Base-by-base conservation (phyloP, 192 early-diverging fungal species). In the Coemansia sp. region DNA sequence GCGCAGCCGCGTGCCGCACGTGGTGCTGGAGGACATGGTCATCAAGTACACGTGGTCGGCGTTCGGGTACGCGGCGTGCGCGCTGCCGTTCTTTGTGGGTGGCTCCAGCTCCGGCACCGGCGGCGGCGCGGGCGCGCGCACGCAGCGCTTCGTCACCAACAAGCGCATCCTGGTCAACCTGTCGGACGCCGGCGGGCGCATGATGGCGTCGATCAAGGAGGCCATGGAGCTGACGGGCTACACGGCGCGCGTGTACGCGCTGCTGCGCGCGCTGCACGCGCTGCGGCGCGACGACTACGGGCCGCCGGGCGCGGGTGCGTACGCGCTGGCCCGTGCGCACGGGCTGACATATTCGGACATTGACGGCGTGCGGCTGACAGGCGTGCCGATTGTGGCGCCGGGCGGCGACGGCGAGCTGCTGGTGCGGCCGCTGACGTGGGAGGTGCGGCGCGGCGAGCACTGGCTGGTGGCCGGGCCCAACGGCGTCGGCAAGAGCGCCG, bases 11-110 rank as follows among this genome's bases (percentile, higher is more conserved):
- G 86, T 98, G 51, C 82, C 83, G 68, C 88, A 95, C 60, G 83
- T 87, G 10, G 92, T 98, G 86, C 74, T 98, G 50, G 95, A 98
- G 67, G 95, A 97, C 61, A 94, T 95, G 77, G 79, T 97, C 20
- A 92, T 98, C 76, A 98, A 98, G 70, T 98, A 98, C 76, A 84
- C 79, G 6, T 98, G 95, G 95, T 87, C 87, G 29, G 93, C 95
- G 29, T 81, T 92, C 50, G 95, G 95, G 17, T 80, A 93, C 38
- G 65, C 88, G 34, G 82, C 89, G 48, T 87, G 89, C 50, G 82
- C 87, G 35, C 76, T 95, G 45, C 95, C 95, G 2, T 92, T 95
- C 35, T 95, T 98, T 62, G 82, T 87, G 53, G 81, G 63, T 4
- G 68, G 53, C 31, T 48, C 75, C 2, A 42, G 38, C 5, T 45